These are phyloP conservation scores for Xylariales sp. DNA, from an alignment of 2,329 filamentous ascomycete species.

Conservation along the genomic window DNA sequence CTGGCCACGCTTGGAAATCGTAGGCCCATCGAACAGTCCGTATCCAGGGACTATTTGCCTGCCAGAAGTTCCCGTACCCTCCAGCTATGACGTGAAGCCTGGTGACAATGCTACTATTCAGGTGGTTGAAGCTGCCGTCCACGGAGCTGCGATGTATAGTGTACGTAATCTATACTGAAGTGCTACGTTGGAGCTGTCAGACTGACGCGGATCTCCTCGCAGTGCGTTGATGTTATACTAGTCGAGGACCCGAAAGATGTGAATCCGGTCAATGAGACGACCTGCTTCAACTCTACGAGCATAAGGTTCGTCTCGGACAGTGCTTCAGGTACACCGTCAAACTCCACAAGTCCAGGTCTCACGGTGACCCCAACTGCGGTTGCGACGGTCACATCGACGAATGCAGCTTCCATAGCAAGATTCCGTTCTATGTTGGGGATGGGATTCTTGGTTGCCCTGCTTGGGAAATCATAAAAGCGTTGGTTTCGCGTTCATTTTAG, in stretches of 20 bases:
- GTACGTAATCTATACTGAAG: neutral
- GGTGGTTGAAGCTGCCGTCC: conserved; percentile 61
- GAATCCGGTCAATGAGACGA: neutral
- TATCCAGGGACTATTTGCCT: conserved; percentile 67
- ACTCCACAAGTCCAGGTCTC: neutral
- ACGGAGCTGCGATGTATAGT: conserved; percentile 64
- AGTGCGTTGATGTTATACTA: conserved; percentile 12
- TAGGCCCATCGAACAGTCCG: conserved; percentile 55
- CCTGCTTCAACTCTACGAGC: conserved; percentile 1
- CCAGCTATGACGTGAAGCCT: conserved; percentile 50
- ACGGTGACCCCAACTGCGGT: neutral
- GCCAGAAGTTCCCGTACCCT: conserved; percentile 64
- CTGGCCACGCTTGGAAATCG: conserved; percentile 59
- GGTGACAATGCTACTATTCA: conserved; percentile 71
- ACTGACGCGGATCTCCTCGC: neutral
- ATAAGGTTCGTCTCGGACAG: conserved; percentile 1
- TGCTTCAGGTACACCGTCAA: neutral
- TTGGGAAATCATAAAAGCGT: too few species aligned
- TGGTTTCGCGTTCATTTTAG: too few species aligned
- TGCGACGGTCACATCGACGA: neutral
- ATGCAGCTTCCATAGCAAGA: too few species aligned
- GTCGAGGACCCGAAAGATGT: conserved; percentile 10
- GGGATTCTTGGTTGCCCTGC: too few species aligned
- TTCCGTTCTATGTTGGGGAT: too few species aligned
- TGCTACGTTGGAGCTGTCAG: neutral